Evolutionary conservation across 192 early-diverging fungal genomes (phyloP), one percentile per base, ranked within the genome.

Genomic region (Coemansia sp.): DNA sequence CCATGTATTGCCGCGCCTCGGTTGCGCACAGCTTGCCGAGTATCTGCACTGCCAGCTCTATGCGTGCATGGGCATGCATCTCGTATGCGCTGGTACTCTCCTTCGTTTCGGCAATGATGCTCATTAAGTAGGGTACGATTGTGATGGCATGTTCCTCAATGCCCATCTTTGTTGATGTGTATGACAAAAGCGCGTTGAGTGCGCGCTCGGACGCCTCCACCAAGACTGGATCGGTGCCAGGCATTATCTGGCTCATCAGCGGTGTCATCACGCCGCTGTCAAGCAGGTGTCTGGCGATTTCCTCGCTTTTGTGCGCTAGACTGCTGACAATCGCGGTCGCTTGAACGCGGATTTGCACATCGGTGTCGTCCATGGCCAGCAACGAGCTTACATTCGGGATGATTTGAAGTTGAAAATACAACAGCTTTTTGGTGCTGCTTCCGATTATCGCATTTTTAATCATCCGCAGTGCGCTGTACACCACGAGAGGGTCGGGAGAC

Each of bases 361-460:
- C 67, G 13, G 79, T 76, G 51, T 69, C 66, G 45, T 68, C 69
- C 47, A 66, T 22, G 9, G 71, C 63, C 52, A 82, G 65, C 63
- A 82, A 45, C 51, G 70, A 60, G 43, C 66, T 68, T 40, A 82
- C 71, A 15, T 69, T 63, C 10, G 79, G 74, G 6, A 82, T 65
- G 9, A 82, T 69, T 45, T 76, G 62, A 19, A 82, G 68, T 45
- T 22, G 61, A 57, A 73, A 65, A 71, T 76, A 82, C 57, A 82
- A 55, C 41, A 71, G 18, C 74, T 82, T 82, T 51, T 82, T 76
- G 10, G 67, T 56, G 58, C 63, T 76, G 74, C 79, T 82, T 62
- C 79, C 79, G 3, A 82, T 82, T 56, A 82, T 72, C 22, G 66
- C 65, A 72, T 82, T 82, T 61, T 82, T 82, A 46, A 82, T 82